A percentile compares a stretch with the other conserved stretches of the same genome.
Conservation (phyloP, 176 grass and related monocot species). For the Oryza nivara region DNA sequence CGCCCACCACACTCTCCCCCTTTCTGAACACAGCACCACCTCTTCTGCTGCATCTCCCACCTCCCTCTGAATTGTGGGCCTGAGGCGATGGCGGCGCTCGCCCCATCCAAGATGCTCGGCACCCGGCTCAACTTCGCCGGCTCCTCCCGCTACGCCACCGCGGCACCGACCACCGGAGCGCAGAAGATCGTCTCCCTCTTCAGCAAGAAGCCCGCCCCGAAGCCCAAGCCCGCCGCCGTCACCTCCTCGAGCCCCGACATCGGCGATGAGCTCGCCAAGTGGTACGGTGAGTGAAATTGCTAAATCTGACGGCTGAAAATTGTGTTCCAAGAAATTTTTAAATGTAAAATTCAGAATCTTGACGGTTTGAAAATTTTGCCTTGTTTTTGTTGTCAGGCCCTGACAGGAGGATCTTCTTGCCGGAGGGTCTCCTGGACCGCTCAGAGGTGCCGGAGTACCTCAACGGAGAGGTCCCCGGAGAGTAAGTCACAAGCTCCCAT, state of each 20-base stretch:
- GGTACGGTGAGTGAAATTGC: conserved; percentile 71
- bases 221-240: conserved; percentile 50
- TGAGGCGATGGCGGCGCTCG: conserved; percentile 50
- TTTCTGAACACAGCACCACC: background rate
- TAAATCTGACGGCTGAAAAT: background rate
- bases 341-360: background rate
- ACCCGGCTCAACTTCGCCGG: conserved; percentile 48
- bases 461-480: conserved; percentile 88
- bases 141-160: conserved; percentile 39
- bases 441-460: conserved; percentile 93
- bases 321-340: background rate
- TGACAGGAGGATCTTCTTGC: conserved; percentile 93
- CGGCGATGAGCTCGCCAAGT: conserved; percentile 89
- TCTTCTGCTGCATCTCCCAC: background rate
- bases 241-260: conserved; percentile 44
- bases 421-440: conserved; percentile 86
- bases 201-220: conserved; percentile 58
- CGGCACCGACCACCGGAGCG: conserved; percentile 18
- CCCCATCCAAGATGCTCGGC: conserved; percentile 70
- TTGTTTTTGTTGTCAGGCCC: conserved; percentile 51
- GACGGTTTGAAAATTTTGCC: background rate
- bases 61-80: conserved; percentile 30
- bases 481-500: conserved; percentile 61
- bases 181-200: conserved; percentile 85
- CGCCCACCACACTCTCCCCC: conserved; percentile 35